These are phyloP conservation scores for Babesia ovis DNA, from an alignment of 169 alveolate species.

Conservation along the genomic window DNA sequence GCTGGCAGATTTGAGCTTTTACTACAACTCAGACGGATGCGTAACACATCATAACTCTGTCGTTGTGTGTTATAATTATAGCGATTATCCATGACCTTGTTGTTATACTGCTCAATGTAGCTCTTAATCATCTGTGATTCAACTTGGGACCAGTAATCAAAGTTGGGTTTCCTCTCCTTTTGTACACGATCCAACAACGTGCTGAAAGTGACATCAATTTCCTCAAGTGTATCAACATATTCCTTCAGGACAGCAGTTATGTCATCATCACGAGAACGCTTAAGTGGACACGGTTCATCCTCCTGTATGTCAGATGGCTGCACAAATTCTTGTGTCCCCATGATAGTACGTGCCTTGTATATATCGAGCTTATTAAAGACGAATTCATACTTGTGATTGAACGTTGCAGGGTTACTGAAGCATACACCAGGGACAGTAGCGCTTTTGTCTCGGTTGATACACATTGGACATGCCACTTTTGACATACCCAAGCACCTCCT, in stretches of 20 bases:
- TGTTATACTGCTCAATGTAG: slow-evolving; percentile 75
- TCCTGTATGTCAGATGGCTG: neutral
- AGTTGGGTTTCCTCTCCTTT: slow-evolving; percentile 54
- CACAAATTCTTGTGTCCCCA: slow-evolving; percentile 9
- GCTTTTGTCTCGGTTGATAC: slow-evolving; percentile 13
- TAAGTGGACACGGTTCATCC: neutral
- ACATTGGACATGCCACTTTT: slow-evolving; percentile 51
- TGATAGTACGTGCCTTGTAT: slow-evolving; percentile 31
- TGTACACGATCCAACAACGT: slow-evolving; percentile 45
- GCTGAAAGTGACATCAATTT: slow-evolving; percentile 30
- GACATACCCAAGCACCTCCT: slow-evolving; percentile 65
- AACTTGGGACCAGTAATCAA: slow-evolving; percentile 65
- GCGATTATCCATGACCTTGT: slow-evolving; percentile 73
- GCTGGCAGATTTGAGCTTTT: slow-evolving; percentile 74
- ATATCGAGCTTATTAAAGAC: slow-evolving; percentile 48
- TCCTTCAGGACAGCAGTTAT: slow-evolving; percentile 34
- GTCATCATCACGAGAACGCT: slow-evolving; percentile 52
- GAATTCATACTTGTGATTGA: slow-evolving; percentile 52
- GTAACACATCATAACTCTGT: slow-evolving; percentile 72
- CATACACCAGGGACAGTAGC: slow-evolving; percentile 34
- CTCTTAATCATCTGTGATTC: slow-evolving; percentile 74
- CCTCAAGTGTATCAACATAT: slow-evolving; percentile 56
- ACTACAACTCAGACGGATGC: slow-evolving; percentile 59
- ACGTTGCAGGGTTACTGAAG: slow-evolving; percentile 32
- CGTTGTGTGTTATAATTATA: slow-evolving; percentile 74